These are phyloP conservation scores for Sarcomyxa edulis DNA, from an alignment of 768 basidiomycete species.

Conservation along the genomic window DNA sequence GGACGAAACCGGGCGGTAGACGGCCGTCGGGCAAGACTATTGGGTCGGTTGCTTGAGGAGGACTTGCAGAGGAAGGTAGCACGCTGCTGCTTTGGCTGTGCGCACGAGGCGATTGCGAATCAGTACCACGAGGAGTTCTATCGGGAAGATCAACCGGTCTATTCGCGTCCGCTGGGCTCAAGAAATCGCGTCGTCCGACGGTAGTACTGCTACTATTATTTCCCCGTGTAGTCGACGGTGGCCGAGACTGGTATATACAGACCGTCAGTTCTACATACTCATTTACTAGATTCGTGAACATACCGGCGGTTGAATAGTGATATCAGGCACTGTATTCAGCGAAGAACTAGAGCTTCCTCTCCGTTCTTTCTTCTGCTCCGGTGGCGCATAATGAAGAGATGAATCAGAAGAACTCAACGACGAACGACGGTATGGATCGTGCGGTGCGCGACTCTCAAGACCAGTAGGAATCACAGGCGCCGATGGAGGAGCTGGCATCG, in stretches of 20 bases:
- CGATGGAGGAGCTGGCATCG: constrained; percentile 9
- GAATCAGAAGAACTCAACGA: constrained; percentile 21
- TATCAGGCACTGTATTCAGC: constrained; percentile 22
- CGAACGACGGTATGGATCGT: constrained; percentile 17
- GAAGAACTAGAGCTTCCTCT: constrained; percentile 14
- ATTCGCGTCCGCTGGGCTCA: constrained; percentile 9
- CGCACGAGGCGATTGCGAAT: neutral
- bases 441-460: constrained; percentile 3
- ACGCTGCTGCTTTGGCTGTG: constrained; percentile 5
- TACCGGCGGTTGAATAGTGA: constrained; percentile 34
- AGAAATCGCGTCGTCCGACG: constrained; percentile 5
- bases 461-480: constrained; percentile 6
- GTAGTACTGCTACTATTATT: neutral
- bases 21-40: constrained; percentile 8
- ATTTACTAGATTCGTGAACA: constrained; percentile 11
- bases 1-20: constrained; percentile 7
- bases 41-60: constrained; percentile 2
- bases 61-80: constrained; percentile 5
- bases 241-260: constrained; percentile 16
- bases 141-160: constrained; percentile 7
- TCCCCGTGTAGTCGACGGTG: constrained; percentile 14
- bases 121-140: neutral
- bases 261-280: too few relatives aligned
- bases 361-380: constrained; percentile 6
- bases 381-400: constrained; percentile 7